Evolutionary conservation across 1,284 basidiomycete genomes (phyloP).

Genomic region (Cutaneotrichosporon curvatum): DNA sequence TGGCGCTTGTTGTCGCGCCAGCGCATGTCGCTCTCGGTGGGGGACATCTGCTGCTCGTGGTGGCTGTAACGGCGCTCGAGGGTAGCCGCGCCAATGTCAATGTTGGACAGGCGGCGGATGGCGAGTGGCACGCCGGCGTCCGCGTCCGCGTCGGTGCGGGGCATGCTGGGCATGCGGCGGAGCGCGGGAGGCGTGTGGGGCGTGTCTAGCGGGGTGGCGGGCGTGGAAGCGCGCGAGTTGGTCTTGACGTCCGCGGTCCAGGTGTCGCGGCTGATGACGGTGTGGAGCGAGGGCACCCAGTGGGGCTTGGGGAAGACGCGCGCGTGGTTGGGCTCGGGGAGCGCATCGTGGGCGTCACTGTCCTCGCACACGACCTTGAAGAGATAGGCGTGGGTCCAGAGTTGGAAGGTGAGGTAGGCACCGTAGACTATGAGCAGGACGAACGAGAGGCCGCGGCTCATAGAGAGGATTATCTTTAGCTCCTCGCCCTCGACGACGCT

Average conservation of each 20-base stretch:
- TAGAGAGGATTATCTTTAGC: slow-evolving; percentile 42
- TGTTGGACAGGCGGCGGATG: background rate
- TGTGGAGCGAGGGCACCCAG: slow-evolving; percentile 38
- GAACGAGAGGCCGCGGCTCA: slow-evolving; percentile 51
- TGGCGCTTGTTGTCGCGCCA: slow-evolving; percentile 1
- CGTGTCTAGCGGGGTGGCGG: background rate
- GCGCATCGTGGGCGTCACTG: slow-evolving; percentile 23
- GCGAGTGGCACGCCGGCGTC: slow-evolving; percentile 1
- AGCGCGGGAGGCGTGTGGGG: background rate
- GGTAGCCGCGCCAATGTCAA: background rate
- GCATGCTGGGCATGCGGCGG: background rate
- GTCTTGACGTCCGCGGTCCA: background rate
- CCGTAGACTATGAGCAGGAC: slow-evolving; percentile 56
- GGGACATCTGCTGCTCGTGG: background rate
- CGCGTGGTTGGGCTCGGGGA: slow-evolving; percentile 35
- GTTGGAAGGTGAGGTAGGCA: slow-evolving; percentile 43
- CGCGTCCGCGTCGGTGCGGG: slow-evolving; percentile 6
- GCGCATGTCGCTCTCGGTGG: background rate
- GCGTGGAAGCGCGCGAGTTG: background rate
- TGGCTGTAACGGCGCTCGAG: too few species aligned
- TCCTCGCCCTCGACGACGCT: slow-evolving; percentile 24
- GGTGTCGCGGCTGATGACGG: slow-evolving; percentile 11
- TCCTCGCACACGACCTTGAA: slow-evolving; percentile 45
- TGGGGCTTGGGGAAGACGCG: slow-evolving; percentile 41
- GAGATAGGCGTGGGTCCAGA: slow-evolving; percentile 57